These are phyloP conservation scores for Silene conica DNA, from an alignment of 148 eudicot genomes.

Conservation along the genomic window DNA sequence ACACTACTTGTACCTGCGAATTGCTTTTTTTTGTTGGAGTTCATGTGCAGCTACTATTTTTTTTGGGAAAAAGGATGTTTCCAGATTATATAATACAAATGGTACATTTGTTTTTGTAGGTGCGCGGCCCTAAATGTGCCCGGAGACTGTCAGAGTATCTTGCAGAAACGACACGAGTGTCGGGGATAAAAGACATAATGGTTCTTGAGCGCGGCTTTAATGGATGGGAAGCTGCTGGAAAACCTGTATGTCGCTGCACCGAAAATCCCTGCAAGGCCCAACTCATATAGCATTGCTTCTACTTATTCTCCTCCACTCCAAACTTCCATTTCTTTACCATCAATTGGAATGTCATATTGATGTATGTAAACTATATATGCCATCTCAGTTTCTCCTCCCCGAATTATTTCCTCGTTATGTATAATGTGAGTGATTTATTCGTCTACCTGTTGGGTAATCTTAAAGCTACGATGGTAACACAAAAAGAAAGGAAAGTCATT, in stretches of 20 bases:
- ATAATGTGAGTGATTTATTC: background rate
- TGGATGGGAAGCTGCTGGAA: conserved; percentile 96
- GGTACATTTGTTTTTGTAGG: conserved; percentile 35
- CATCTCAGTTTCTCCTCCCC: background rate
- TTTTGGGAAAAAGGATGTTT: background rate
- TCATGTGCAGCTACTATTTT: background rate
- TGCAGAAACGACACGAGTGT: conserved; percentile 42
- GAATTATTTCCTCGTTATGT: background rate
- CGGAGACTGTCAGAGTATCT: conserved; percentile 70
- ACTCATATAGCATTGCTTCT: conserved; percentile 16
- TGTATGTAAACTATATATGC: background rate
- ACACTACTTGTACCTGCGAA: background rate
- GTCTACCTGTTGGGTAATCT: background rate
- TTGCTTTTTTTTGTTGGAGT: background rate
- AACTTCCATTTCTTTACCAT: background rate
- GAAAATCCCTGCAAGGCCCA: conserved; percentile 69
- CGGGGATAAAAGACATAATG: conserved; percentile 62
- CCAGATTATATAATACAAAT: background rate
- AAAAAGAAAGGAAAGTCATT: background rate
- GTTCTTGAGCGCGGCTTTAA: conserved; percentile 84
- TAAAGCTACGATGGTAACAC: background rate
- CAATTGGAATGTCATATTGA: background rate
- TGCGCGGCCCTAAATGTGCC: conserved; percentile 95
- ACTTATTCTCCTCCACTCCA: background rate
- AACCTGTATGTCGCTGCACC: conserved; percentile 81